Evolutionary conservation across 495 filamentous ascomycete genomes (phyloP).

Genomic region (Aspergillus bridgeri): DNA sequence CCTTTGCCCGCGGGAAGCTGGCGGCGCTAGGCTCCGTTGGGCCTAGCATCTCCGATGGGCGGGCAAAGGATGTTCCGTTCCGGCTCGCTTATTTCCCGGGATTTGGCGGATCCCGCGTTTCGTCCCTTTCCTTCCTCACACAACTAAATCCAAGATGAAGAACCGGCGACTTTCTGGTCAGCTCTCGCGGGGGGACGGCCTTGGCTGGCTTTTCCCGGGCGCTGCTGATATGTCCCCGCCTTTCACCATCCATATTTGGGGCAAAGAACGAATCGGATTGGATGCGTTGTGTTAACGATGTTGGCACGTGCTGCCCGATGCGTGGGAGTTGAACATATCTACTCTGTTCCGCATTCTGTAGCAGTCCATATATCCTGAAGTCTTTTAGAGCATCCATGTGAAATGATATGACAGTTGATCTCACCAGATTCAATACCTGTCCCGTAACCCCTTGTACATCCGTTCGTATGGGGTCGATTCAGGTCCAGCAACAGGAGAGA

Average conservation of each 20-base stretch:
- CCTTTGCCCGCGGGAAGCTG: conserved; percentile 48
- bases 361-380: no score
- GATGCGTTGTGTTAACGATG: conserved; percentile 20
- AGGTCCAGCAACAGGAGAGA: no score
- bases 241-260: conserved; percentile 46
- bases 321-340: no score
- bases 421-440: no score
- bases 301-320: no score
- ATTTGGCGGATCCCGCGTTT: conserved; percentile 2
- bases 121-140: conserved; percentile 29
- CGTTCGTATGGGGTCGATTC: no score
- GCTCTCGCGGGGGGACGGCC: conserved; percentile 39
- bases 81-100: conserved; percentile 17
- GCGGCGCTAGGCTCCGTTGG: conserved; percentile 23
- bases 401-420: no score
- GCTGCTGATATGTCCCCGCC: conserved; percentile 50
- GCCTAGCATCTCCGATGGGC: conserved; percentile 29
- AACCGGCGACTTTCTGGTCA: conserved; percentile 43
- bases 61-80: conserved; percentile 17
- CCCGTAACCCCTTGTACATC: no score
- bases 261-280: conserved; percentile 47
- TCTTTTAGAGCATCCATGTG: no score
- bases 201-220: conserved; percentile 39
- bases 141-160: conserved; percentile 58
- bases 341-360: no score